These are phyloP conservation scores for Dendrocalamus sinicus DNA, from an alignment of 176 grass and related monocot genomes.

Conservation along the genomic window DNA sequence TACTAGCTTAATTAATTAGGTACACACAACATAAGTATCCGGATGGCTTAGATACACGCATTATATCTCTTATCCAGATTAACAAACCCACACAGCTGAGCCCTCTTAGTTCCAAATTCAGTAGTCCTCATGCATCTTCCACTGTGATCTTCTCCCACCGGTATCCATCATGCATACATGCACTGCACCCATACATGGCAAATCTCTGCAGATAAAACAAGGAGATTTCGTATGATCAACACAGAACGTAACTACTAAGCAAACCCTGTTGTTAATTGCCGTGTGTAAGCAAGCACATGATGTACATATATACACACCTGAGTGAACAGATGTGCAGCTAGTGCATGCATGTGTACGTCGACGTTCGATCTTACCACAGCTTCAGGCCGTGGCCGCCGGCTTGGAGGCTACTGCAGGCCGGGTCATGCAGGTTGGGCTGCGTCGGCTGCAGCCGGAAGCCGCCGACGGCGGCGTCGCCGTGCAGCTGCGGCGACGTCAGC, in stretches of 20 bases:
- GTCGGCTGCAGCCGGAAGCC: slow-evolving; percentile 78
- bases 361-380: slow-evolving; percentile 61
- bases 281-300: neutral
- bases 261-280: neutral
- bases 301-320: slow-evolving; percentile 34
- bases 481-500: slow-evolving; percentile 55
- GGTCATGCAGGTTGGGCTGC: slow-evolving; percentile 87
- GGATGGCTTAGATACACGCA: neutral
- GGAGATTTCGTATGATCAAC: neutral
- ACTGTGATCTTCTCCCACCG: neutral
- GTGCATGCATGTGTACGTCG: slow-evolving; percentile 17
- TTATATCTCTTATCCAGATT: neutral
- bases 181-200: neutral
- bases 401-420: slow-evolving; percentile 53
- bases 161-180: neutral
- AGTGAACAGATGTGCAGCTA: slow-evolving; percentile 42
- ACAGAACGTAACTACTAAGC: neutral
- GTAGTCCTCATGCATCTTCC: neutral
- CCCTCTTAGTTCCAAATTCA: neutral
- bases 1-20: neutral
- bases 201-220: neutral
- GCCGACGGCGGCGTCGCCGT: slow-evolving; percentile 12
- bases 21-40: neutral
- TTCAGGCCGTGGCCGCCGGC: slow-evolving; percentile 67
- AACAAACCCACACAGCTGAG: neutral